Conservation (phyloP, 495 filamentous ascomycete species). For the Acidomyces sp. region DNA sequence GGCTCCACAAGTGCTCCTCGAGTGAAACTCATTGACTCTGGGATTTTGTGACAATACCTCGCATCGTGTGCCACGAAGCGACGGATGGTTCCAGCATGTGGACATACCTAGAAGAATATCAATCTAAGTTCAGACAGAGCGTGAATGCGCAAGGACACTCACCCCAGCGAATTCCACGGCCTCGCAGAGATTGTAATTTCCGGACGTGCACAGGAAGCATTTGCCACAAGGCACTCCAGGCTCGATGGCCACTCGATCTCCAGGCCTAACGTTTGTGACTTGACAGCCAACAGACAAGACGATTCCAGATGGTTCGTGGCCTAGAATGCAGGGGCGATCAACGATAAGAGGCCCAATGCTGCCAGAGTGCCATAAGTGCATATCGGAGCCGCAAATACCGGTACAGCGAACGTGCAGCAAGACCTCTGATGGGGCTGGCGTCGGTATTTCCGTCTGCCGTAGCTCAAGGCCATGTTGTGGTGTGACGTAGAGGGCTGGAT, state of each 20-base stretch:
- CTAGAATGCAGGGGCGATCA: constrained; percentile 34
- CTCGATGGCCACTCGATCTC: constrained; percentile 40
- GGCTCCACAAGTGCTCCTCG: constrained; percentile 40
- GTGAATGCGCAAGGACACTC: no score
- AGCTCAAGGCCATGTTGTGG: constrained; percentile 8
- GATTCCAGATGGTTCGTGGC: constrained; percentile 38
- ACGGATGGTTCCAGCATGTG: constrained; percentile 43
- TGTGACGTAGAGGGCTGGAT: constrained; percentile 8
- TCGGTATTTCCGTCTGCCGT: constrained; percentile 6
- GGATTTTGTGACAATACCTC: constrained; percentile 38
- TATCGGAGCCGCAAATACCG: constrained; percentile 22
- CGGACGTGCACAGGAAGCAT: constrained; percentile 35
- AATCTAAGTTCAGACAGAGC: no score
- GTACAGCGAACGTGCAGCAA: constrained; percentile 12
- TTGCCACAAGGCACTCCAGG: constrained; percentile 35
- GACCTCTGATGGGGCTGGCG: constrained; percentile 2
- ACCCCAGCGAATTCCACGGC: constrained; percentile 40
- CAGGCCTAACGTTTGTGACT: constrained; percentile 28
- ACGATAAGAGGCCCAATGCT: constrained; percentile 36
- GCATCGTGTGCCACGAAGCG: constrained; percentile 42
- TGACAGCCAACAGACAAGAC: constrained; percentile 34
- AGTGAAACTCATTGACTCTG: constrained; percentile 31
- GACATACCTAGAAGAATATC: no score
- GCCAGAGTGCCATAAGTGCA: constrained; percentile 37
- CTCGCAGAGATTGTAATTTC: constrained; percentile 40